Evolutionary conservation across 768 basidiomycete genomes (phyloP).

Genomic region (Lactifluus volemus): DNA sequence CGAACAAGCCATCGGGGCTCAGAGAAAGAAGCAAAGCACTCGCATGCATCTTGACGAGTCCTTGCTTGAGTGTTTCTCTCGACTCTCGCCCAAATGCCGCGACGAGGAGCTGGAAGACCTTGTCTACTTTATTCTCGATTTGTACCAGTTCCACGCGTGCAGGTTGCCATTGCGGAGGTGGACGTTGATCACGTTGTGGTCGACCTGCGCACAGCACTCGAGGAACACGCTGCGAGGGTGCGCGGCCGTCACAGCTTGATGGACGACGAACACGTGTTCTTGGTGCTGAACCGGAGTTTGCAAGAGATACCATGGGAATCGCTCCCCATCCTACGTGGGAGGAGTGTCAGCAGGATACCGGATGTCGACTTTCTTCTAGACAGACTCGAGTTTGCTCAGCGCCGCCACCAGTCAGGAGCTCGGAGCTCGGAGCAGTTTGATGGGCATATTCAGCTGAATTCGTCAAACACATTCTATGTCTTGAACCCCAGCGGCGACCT

Average conservation of each 20-base stretch:
- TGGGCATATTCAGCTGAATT: constrained; percentile 51
- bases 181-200: constrained; percentile 87
- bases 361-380: constrained; percentile 84
- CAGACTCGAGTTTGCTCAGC: constrained; percentile 50
- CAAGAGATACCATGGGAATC: constrained; percentile 95
- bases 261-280: constrained; percentile 68
- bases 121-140: constrained; percentile 86
- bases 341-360: constrained; percentile 89
- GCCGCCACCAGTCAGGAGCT: constrained; percentile 32
- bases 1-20: constrained; percentile 47
- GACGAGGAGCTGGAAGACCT: constrained; percentile 96
- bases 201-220: constrained; percentile 69
- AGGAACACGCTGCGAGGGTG: constrained; percentile 51
- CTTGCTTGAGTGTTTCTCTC: constrained; percentile 81
- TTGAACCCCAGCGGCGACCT: constrained; percentile 93
- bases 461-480: constrained; percentile 67
- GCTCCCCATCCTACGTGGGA: constrained; percentile 73
- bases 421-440: constrained; percentile 20
- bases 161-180: constrained; percentile 82
- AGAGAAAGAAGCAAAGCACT: constrained; percentile 52
- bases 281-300: constrained; percentile 83
- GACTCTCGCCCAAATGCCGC: constrained; percentile 68
- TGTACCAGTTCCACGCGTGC: constrained; percentile 88
- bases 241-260: constrained; percentile 22
- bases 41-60: constrained; percentile 56